These are phyloP conservation scores for Dothiorella sarmentorum DNA, from an alignment of 2,329 filamentous ascomycete species.

Conservation along the genomic window DNA sequence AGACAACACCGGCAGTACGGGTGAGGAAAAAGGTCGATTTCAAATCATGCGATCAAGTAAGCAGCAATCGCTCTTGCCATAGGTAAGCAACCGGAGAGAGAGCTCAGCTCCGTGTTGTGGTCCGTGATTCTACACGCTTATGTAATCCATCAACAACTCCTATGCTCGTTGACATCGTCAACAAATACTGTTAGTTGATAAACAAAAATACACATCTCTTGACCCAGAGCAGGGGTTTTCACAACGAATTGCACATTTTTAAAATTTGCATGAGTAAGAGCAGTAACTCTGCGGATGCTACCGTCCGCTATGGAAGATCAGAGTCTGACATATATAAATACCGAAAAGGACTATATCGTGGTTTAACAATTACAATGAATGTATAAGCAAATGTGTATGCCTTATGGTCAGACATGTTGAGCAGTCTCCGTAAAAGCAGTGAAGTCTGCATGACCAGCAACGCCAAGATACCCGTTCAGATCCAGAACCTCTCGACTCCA, in stretches of 20 bases:
- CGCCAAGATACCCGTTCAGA: background rate
- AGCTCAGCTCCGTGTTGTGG: background rate
- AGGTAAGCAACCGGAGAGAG: background rate
- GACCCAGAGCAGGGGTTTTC: too few relatives aligned
- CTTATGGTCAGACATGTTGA: background rate
- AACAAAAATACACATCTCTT: too few relatives aligned
- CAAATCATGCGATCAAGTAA: background rate
- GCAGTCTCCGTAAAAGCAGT: background rate
- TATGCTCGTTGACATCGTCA: too few relatives aligned
- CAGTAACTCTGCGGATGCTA: too few relatives aligned
- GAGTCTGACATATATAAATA: too few relatives aligned
- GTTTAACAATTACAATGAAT: slow-evolving; percentile 1
- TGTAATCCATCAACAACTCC: too few relatives aligned
- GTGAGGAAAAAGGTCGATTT: background rate
- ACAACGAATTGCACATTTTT: too few relatives aligned
- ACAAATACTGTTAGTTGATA: too few relatives aligned
- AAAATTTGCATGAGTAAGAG: too few relatives aligned
- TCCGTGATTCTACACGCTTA: too few relatives aligned
- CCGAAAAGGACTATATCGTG: background rate
- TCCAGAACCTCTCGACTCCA: slow-evolving; percentile 12
- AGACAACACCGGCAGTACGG: background rate
- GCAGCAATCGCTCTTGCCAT: background rate
- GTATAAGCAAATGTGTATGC: background rate
- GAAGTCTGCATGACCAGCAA: background rate
- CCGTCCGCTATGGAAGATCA: too few relatives aligned